These are phyloP conservation scores for Zoysia pacifica DNA, from an alignment of 176 grass and related monocot species.

Conservation along the genomic window DNA sequence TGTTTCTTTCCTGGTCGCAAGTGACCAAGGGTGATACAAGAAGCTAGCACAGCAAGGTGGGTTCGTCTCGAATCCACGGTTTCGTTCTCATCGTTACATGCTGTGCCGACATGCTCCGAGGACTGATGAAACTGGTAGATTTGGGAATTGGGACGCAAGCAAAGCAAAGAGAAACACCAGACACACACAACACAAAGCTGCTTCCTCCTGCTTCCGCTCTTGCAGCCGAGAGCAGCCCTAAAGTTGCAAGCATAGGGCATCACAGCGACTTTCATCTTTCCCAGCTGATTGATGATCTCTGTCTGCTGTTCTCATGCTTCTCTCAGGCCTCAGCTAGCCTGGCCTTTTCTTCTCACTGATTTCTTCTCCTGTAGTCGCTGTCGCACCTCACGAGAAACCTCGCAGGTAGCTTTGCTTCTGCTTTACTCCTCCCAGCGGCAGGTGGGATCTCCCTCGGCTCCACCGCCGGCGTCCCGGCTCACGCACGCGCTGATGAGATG, in stretches of 20 bases:
- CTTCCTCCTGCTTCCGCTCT: neutral
- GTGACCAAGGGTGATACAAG: neutral
- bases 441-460: no score
- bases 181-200: neutral
- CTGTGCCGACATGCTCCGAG: neutral
- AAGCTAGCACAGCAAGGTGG: neutral
- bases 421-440: constrained; percentile 34
- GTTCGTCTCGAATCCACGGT: no score
- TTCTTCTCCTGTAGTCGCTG: no score
- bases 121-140: no score
- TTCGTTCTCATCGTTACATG: no score
- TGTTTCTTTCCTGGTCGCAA: neutral
- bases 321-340: no score
- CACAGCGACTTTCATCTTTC: neutral
- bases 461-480: no score
- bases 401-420: constrained; percentile 15
- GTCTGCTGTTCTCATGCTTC: neutral
- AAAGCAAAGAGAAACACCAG: neutral
- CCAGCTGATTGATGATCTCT: neutral
- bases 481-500: no score
- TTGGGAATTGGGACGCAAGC: constrained; percentile 14
- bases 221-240: neutral
- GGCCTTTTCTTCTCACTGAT: no score
- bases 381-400: constrained; percentile 12
- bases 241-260: neutral